Evolutionary conservation across 257 asterid genomes (phyloP), one percentile per base, ranked within the genome.

Genomic region (Mitragyna speciosa): DNA sequence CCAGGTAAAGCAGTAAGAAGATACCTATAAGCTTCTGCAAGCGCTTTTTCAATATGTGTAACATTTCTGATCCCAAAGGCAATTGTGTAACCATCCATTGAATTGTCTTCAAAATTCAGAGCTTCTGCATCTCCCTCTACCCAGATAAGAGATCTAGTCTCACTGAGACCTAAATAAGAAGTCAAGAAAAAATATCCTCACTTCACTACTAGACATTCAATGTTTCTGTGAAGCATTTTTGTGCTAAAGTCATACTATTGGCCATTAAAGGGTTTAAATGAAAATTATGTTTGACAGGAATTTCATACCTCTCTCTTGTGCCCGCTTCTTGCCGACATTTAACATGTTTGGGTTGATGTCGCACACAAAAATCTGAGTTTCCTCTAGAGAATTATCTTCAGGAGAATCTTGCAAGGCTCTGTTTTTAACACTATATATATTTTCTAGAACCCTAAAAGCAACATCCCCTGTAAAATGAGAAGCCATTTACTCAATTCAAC

Each of bases 51-150:
- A 76, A 93, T 93, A 77, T 93, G 98, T 12, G 96, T 95, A 52
- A 92, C 99, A 76, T 95, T 95, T 88, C 99, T 91, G 79, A 95
- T 93, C 72, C 99, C 99, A 85, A 95, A 93, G 86, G 98, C 99
- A 84, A 95, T 91, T 70, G 99, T 95, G 84, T 93, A 95, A 77
- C 97, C 97, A 79, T 95, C 99, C 98, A 95, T 93, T 15, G 95
- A 87, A 59, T 84, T 70, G 75, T 91, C 97, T 77, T 84, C 96
- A 72, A 93, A 93, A 45, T 89, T 85, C 79, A 95, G 85, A 86
- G 92, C 87, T 86, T 95, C 98, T 4, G 99, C 99, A 85, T 95
- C 97, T 85, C 97, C 97, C 80, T 93, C 97, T 63, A 91, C 95
- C 99, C 99, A 95, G 80, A 90, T 49, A 75, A 95, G 97, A 68